A percentile compares a stretch with the other conserved stretches of the same genome.
Evolutionary conservation across 1,139 yeast species (phyloP).

Genomic region (Wickerhamomyces sp.): DNA sequence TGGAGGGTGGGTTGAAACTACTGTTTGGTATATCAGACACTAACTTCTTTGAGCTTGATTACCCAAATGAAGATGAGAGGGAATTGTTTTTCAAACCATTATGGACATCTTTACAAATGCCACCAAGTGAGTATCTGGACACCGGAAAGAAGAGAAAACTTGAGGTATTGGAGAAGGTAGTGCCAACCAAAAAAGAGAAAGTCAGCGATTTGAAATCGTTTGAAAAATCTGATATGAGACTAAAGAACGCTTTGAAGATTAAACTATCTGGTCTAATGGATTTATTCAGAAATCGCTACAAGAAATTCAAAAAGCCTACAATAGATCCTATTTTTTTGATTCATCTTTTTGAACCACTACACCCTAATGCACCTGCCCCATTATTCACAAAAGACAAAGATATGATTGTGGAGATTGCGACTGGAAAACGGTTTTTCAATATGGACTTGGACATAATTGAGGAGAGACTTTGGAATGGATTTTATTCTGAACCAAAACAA

Average conservation of each 20-base stretch:
- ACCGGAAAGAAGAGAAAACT: conserved; percentile 32
- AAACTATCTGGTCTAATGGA: conserved; percentile 89
- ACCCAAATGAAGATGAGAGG: conserved; percentile 44
- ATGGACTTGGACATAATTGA: conserved; percentile 94
- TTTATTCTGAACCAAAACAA: conserved; percentile 88
- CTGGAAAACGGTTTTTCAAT: conserved; percentile 71
- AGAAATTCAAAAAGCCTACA: conserved; percentile 84
- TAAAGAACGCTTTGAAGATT: conserved; percentile 79
- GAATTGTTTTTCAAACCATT: conserved; percentile 51
- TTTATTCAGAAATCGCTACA: conserved; percentile 77
- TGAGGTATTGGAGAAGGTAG: conserved; percentile 16
- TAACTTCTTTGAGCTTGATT: conserved; percentile 44
- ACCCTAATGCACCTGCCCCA: conserved; percentile 28
- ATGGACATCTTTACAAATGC: conserved; percentile 52
- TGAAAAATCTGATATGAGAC: conserved; percentile 70
- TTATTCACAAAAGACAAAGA: conserved; percentile 62
- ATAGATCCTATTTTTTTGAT: conserved; percentile 71
- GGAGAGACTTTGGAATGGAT: conserved; percentile 96
- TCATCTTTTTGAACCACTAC: conserved; percentile 69
- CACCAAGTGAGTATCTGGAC: conserved; percentile 52
- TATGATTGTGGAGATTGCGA: conserved; percentile 72
- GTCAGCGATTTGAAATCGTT: conserved; percentile 40
- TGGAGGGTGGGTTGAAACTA: conserved; percentile 33
- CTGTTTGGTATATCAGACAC: conserved; percentile 52
- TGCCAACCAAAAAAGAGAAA: conserved; percentile 12